Evolutionary conservation across 768 basidiomycete species (phyloP).

Genomic region (Cytidiella melzeri): DNA sequence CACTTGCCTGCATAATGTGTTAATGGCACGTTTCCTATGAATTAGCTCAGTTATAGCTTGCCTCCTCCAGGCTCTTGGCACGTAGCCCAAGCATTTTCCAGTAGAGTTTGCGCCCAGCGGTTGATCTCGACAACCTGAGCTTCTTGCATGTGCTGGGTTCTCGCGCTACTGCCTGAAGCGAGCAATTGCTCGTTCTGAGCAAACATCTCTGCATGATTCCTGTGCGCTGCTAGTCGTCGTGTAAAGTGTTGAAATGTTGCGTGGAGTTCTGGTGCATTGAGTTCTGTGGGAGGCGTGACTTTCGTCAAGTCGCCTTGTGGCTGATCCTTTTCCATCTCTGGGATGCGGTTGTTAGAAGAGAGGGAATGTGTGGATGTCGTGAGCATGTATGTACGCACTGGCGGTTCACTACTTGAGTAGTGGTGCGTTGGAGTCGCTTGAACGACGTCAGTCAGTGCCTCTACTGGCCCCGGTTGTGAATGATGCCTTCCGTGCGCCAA

Average conservation of each 20-base stretch:
- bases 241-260: conserved; percentile 39
- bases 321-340: neutral
- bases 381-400: neutral
- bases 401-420: no score
- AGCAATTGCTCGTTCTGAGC: conserved; percentile 30
- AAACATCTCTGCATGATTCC: conserved; percentile 38
- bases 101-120: conserved; percentile 38
- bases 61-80: conserved; percentile 38
- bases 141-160: conserved; percentile 15
- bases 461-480: no score
- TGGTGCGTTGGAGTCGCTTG: no score
- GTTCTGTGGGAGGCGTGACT: conserved; percentile 33
- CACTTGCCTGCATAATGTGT: conserved; percentile 29
- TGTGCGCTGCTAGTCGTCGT: conserved; percentile 37
- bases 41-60: conserved; percentile 7
- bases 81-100: conserved; percentile 38
- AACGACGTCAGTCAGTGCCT: no score
- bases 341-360: neutral
- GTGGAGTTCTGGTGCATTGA: conserved; percentile 28
- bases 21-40: neutral
- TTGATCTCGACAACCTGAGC: conserved; percentile 33
- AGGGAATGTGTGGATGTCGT: neutral
- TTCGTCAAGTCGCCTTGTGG: conserved; percentile 13
- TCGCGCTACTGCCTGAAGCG: conserved; percentile 18
- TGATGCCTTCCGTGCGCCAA: no score